Base-by-base conservation (phyloP, 2,329 filamentous ascomycete genomes). In the Diaporthe citriasiana region DNA sequence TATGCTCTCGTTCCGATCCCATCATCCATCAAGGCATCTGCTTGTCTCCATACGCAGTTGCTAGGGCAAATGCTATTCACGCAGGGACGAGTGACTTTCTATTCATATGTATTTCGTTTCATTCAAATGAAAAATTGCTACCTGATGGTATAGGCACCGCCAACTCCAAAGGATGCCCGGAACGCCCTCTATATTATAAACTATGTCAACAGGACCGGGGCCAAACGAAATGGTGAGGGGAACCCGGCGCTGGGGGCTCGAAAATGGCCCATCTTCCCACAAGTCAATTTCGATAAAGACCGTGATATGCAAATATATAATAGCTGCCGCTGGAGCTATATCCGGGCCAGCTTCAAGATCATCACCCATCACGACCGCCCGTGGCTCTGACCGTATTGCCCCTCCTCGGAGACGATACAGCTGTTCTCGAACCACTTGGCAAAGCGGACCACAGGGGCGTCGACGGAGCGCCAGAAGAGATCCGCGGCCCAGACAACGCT, bases 361-460 rank as follows among this genome's bases (percentile, higher is more conserved):
- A 40, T 50, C 27, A 63, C 17, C 47, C 27, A 53, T 68, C 38
- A 68, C 25, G 70, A 66, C 45, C 70, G 70, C 40, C 47, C 70
- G 17, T 72, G 57, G 38, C 12, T 30, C 50, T 65, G 38, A 8
- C 25, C 57, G n/a, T 55, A 30, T n/a, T 60, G 40, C 33, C 38
- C 60, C 17, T 68, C 59, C 25, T 74, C 75, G 25, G 74, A 42
- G 65, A 80, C 77, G 38, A 82, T 78, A 75, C 84, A 84, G 75
- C 83, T 84, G 60, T 76, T 81, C 80, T 91, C 89, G 3, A 90
- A 77, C 88, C 88, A 90, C 78, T 86, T 89, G 27, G 88, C 86
- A 76, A 91, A 87, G 77, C 84, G 85, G 70, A 91, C 89, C 9
- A 86, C 86, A 0, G 89, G 89, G 68, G 86, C 85, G 76, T 91